A percentile compares a stretch with the other conserved stretches of the same genome.
Conservation (phyloP, 768 basidiomycete genomes). For the Rhizopogon salebrosus region DNA sequence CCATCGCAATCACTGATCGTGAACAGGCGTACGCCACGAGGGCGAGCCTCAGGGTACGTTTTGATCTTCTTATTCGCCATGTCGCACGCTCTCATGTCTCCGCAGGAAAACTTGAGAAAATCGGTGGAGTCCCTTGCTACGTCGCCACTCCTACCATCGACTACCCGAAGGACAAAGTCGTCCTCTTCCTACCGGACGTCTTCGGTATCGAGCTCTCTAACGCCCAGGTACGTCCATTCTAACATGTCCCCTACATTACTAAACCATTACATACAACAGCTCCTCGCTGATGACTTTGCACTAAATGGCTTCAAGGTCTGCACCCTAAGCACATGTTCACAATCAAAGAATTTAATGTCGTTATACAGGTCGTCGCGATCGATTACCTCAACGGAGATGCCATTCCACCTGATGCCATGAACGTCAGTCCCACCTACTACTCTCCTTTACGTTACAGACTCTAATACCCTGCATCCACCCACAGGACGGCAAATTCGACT, state of each 20-base stretch:
- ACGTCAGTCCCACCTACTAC: not conserved
- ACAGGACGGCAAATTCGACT: constrained; percentile 31
- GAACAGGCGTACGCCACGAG: constrained; percentile 45
- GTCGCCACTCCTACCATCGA: constrained; percentile 46
- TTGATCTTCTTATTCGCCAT: not conserved
- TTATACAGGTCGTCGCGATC: constrained; percentile 22
- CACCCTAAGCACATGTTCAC: too few species aligned
- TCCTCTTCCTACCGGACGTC: constrained; percentile 50
- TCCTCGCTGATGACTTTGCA: constrained; percentile 32
- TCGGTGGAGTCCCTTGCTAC: constrained; percentile 47
- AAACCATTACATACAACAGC: constrained; percentile 14
- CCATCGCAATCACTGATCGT: not conserved
- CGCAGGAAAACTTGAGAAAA: constrained; percentile 41
- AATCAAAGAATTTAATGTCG: not conserved
- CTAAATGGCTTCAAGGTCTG: constrained; percentile 33
- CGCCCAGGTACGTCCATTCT: constrained; percentile 27
- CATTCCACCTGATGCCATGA: constrained; percentile 18
- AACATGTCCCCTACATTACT: not conserved
- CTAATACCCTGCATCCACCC: too few species aligned
- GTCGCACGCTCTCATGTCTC: not conserved
- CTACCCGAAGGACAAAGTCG: constrained; percentile 50
- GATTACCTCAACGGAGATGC: constrained; percentile 35
- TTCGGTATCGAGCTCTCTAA: constrained; percentile 49
- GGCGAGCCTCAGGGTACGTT: constrained; percentile 39
- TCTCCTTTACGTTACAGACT: not conserved